Evolutionary conservation across 257 asterid genomes (phyloP).

Genomic region (Catharanthus roseus): DNA sequence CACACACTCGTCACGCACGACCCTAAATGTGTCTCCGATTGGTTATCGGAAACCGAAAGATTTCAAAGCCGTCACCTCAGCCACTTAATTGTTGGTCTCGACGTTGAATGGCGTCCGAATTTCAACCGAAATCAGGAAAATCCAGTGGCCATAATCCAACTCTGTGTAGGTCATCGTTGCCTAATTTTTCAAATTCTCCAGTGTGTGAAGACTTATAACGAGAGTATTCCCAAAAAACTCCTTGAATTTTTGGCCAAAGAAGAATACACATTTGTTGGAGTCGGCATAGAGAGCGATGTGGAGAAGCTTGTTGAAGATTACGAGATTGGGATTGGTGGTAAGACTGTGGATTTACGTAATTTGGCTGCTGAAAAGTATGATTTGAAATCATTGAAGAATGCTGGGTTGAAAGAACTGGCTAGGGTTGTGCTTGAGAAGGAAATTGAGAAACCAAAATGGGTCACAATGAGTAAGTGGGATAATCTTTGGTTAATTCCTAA

Average conservation of each 20-base stretch:
- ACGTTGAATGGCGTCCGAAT: constrained; percentile 37
- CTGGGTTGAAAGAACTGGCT: constrained; percentile 27
- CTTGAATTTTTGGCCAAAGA: constrained; percentile 14
- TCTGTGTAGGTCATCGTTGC: constrained; percentile 37
- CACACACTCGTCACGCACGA: constrained; percentile 3
- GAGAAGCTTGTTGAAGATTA: constrained; percentile 27
- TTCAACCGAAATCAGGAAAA: constrained; percentile 15
- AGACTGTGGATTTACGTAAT: constrained; percentile 19
- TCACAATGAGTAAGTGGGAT: constrained; percentile 21
- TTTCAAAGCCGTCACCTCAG: constrained; percentile 22
- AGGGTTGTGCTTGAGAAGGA: constrained; percentile 20
- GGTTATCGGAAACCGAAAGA: constrained; percentile 18
- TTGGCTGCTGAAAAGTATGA: constrained; percentile 18
- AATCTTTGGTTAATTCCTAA: background rate
- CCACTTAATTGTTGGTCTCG: constrained; percentile 30
- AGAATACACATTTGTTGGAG: constrained; percentile 22
- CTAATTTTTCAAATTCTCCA: constrained; percentile 28
- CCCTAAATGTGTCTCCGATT: background rate
- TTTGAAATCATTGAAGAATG: constrained; percentile 10
- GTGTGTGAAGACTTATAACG: constrained; percentile 2
- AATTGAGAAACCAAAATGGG: constrained; percentile 22
- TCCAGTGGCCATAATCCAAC: constrained; percentile 33
- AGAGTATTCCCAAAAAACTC: background rate
- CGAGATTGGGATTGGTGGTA: constrained; percentile 12
- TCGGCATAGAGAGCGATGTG: constrained; percentile 20